Evolutionary conservation across 768 basidiomycete species (phyloP).

Genomic region (Suillus spraguei): DNA sequence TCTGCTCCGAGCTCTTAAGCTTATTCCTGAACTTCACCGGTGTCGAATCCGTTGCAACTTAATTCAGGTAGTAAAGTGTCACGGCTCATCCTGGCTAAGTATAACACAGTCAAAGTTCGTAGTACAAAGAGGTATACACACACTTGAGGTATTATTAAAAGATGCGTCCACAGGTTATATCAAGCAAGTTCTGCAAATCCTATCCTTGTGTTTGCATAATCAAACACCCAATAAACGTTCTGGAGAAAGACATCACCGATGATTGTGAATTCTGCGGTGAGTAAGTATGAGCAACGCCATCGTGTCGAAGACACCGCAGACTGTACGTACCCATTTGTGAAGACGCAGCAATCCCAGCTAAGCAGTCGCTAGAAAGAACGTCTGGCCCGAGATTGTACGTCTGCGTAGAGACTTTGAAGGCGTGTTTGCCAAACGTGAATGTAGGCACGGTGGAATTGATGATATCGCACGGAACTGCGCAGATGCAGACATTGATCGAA

Average conservation of each 20-base stretch:
- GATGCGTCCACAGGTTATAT: neutral
- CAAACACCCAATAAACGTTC: constrained; percentile 27
- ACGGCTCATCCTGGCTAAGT: neutral
- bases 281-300: constrained; percentile 1
- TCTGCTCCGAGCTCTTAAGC: neutral
- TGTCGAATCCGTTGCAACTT: neutral
- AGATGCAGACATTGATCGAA: neutral
- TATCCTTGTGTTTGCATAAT: constrained; percentile 33
- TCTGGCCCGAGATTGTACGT: constrained; percentile 43
- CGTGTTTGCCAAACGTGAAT: constrained; percentile 37
- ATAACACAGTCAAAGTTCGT: neutral
- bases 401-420: constrained; percentile 33
- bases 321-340: constrained; percentile 14
- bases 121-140: neutral
- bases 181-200: constrained; percentile 35
- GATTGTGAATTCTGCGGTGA: constrained; percentile 20
- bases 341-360: constrained; percentile 29
- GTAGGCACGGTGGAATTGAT: constrained; percentile 23
- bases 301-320: neutral
- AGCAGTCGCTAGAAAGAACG: constrained; percentile 26
- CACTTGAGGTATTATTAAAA: neutral
- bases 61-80: neutral
- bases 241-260: constrained; percentile 33
- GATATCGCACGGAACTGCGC: constrained; percentile 21
- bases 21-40: neutral